Evolutionary conservation across 805 yeast species (phyloP), one percentile per base, ranked within the genome.

Genomic region (Aciculoconidium aculeatum): DNA sequence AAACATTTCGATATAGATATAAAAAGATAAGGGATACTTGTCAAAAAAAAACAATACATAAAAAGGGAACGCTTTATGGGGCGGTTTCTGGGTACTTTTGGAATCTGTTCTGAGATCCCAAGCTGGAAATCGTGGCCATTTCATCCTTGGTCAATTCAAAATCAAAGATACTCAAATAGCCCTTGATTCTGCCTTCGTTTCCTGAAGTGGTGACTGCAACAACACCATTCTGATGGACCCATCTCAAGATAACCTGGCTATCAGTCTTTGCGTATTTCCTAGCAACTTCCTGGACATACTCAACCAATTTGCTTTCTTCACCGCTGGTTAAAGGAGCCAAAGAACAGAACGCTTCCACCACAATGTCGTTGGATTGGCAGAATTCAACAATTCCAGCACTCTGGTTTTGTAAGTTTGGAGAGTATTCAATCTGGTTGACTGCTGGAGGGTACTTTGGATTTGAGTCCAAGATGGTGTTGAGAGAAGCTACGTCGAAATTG

Each of bases 71-170:
- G n/a, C n/a, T n/a, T n/a, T n/a, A n/a, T n/a, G n/a, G n/a, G n/a
- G n/a, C n/a, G n/a, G n/a, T n/a, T n/a, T n/a, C n/a, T n/a, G n/a
- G n/a, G n/a, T n/a, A n/a, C n/a, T n/a, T n/a, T n/a, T n/a, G n/a
- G 65, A 87, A 86, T 62, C 96, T 75, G 40, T 85, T 61, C 43
- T 70, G 72, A 39, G 67, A 67, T 55, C 58, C 58, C 9, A 32
- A 21, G 7, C 19, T 29, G 23, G 32, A 22, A 22, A 44, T 41
- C 25, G 37, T 18, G 14, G 32, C 35, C 12, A 42, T 43, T 21
- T 51, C 55, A 2, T 34, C 40, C 1, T 28, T 27, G 7, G 45
- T 25, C 40, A 49, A 47, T 30, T 42, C 40, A 19, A 50, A 46
- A 30, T 39, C 42, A 16, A 46, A 48, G 12, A 30, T 39, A 6